phyloP scores from a whole-genome alignment of 495 filamentous ascomycete species.

The Neurospora sp. region DNA sequence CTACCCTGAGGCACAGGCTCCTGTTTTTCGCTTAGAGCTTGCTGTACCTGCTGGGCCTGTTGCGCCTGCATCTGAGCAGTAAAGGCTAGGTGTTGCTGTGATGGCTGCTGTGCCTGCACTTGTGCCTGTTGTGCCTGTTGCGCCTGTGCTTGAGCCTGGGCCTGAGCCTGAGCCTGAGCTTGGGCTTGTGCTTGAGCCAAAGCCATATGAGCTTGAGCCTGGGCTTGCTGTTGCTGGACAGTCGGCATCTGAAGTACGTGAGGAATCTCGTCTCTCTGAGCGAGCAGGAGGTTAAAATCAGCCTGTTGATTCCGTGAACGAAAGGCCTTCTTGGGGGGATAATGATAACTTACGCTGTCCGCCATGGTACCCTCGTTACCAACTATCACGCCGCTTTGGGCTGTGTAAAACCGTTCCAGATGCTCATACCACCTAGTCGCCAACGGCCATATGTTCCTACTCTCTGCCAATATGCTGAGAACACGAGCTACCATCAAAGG shows the following conservation, averaged over 20 bases:
- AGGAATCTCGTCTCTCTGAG: slow-evolving; percentile 21
- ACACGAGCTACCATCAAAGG: slow-evolving; percentile 29
- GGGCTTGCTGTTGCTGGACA: slow-evolving; percentile 2
- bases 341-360: slow-evolving; percentile 28
- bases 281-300: background rate
- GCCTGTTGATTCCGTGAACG: background rate
- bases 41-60: background rate
- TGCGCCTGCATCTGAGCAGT: background rate
- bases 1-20: background rate
- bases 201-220: slow-evolving; percentile 1
- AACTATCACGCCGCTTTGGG: slow-evolving; percentile 21
- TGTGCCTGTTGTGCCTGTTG: background rate
- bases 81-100: background rate
- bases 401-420: slow-evolving; percentile 30
- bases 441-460: slow-evolving; percentile 35
- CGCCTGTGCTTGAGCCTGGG: background rate
- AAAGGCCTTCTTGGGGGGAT: background rate
- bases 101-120: background rate
- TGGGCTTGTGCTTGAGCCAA: background rate
- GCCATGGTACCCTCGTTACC: slow-evolving; percentile 34
- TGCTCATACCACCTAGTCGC: slow-evolving; percentile 34
- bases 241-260: slow-evolving; percentile 17
- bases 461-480: slow-evolving; percentile 28
- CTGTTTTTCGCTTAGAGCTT: background rate
- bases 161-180: background rate